Evolutionary conservation across 1,284 basidiomycete genomes (phyloP).

Genomic region (Irpex rosettiformis): DNA sequence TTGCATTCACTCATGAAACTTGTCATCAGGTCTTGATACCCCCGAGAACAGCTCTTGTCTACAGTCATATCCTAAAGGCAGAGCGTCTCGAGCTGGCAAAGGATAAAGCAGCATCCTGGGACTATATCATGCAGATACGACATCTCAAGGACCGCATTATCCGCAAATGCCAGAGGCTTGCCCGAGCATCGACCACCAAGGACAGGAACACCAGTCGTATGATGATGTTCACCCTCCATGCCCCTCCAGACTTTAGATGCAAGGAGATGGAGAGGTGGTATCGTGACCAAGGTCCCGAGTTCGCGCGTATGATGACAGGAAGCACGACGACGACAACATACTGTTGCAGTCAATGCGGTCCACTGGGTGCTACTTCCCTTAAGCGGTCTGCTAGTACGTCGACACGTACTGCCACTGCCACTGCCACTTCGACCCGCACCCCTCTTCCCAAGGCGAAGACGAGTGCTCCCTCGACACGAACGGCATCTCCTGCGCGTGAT

Average conservation of each 20-base stretch:
- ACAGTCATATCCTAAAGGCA: conserved; percentile 58
- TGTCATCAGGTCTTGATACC: conserved; percentile 57
- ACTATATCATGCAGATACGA: conserved; percentile 65
- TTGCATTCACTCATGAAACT: not conserved
- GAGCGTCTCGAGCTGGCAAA: conserved; percentile 59
- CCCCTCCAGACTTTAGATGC: conserved; percentile 65
- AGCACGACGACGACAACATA: conserved; percentile 10
- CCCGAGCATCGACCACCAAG: conserved; percentile 35
- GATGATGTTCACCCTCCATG: conserved; percentile 59
- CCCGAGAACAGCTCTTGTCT: conserved; percentile 66
- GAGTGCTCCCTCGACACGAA: not conserved
- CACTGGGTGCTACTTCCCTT: conserved; percentile 4
- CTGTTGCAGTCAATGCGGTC: conserved; percentile 26
- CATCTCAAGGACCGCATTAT: conserved; percentile 77
- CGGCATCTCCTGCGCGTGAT: not conserved
- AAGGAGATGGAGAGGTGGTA: conserved; percentile 79
- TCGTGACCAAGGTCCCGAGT: conserved; percentile 34
- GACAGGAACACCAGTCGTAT: conserved; percentile 35
- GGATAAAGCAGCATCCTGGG: conserved; percentile 53
- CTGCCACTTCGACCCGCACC: conserved; percentile 1
- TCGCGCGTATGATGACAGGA: conserved; percentile 1
- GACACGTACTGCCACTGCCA: conserved; percentile 2
- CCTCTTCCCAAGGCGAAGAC: not conserved
- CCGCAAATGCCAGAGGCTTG: conserved; percentile 65
- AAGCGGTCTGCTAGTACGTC: conserved; percentile 7